These are phyloP conservation scores for Hyaloscypha bicolor DNA, from an alignment of 495 filamentous ascomycete species.

Conservation along the genomic window DNA sequence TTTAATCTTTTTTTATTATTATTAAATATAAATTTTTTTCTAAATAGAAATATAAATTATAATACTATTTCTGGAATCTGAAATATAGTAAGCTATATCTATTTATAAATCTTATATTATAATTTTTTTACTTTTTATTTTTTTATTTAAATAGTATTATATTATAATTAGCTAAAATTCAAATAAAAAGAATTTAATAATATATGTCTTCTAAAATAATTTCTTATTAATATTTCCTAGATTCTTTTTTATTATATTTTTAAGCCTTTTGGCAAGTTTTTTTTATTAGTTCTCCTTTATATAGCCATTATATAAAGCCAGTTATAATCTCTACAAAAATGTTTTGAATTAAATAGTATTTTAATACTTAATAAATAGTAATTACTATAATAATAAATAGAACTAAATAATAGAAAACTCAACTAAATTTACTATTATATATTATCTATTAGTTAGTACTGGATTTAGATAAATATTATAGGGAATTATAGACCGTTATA, in stretches of 20 bases:
- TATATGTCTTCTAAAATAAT: neutral
- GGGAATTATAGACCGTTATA: neutral
- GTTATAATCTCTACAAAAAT: neutral
- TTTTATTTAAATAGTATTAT: neutral
- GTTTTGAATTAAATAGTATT: no score
- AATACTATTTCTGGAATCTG: neutral
- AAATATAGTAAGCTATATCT: neutral
- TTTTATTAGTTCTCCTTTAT: neutral
- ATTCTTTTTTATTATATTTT: neutral
- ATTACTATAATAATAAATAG: no score
- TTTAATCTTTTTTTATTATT: no score
- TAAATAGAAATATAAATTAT: neutral
- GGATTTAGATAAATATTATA: neutral
- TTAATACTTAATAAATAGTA: no score
- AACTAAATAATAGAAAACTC: neutral
- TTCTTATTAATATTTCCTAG: neutral
- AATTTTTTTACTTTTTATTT: neutral
- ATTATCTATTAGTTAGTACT: neutral
- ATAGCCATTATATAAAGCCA: neutral
- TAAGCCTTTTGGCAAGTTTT: neutral
- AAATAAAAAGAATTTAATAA: neutral
- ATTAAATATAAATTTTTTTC: neutral
- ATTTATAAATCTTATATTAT: neutral
- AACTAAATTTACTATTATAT: neutral
- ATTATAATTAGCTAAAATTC: neutral